Evolutionary conservation across 2,329 filamentous ascomycete species (phyloP).

Genomic region (Phialophora tarda): DNA sequence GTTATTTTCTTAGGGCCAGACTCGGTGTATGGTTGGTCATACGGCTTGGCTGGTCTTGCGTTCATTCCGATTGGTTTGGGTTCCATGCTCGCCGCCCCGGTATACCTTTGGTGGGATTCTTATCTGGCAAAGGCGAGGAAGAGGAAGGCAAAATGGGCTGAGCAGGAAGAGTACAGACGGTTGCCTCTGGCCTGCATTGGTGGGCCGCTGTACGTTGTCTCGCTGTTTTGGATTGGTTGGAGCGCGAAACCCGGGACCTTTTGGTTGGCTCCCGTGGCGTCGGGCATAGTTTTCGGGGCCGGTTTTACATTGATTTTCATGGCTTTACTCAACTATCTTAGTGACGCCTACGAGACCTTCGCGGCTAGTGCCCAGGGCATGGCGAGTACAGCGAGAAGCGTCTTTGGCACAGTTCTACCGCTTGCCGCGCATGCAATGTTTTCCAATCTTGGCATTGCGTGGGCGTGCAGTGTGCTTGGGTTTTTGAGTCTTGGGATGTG

Average conservation of each 20-base stretch:
- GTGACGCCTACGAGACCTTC: conserved; percentile 70
- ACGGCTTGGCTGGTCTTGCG: conserved; percentile 45
- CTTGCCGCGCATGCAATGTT: conserved; percentile 53
- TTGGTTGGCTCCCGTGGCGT: conserved; percentile 60
- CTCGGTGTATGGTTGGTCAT: conserved; percentile 46
- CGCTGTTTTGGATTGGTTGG: conserved; percentile 58
- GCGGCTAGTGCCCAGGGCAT: conserved; percentile 64
- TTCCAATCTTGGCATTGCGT: conserved; percentile 46
- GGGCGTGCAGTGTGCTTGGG: conserved; percentile 51
- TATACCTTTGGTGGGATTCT: conserved; percentile 70
- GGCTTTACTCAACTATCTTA: conserved; percentile 67
- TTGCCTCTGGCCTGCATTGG: conserved; percentile 74
- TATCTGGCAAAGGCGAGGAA: conserved; percentile 61
- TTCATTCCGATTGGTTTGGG: conserved; percentile 63
- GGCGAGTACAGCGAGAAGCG: conserved; percentile 56
- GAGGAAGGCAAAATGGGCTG: conserved; percentile 61
- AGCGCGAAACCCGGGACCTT: conserved; percentile 44
- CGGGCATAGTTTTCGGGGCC: conserved; percentile 66
- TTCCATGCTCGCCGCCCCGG: conserved; percentile 61
- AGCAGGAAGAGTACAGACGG: conserved; percentile 64
- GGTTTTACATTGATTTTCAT: conserved; percentile 68
- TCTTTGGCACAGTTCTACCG: conserved; percentile 63
- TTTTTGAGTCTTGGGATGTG: conserved; percentile 48
- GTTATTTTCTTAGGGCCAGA: conserved; percentile 64
- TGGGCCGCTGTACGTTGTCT: conserved; percentile 63